Percentiles rank a stretch among this genome's conserved stretches.
These are phyloP conservation scores for Pseudogymnoascus pannorum DNA, from an alignment of 2,329 filamentous ascomycete genomes.

Conservation along the genomic window DNA sequence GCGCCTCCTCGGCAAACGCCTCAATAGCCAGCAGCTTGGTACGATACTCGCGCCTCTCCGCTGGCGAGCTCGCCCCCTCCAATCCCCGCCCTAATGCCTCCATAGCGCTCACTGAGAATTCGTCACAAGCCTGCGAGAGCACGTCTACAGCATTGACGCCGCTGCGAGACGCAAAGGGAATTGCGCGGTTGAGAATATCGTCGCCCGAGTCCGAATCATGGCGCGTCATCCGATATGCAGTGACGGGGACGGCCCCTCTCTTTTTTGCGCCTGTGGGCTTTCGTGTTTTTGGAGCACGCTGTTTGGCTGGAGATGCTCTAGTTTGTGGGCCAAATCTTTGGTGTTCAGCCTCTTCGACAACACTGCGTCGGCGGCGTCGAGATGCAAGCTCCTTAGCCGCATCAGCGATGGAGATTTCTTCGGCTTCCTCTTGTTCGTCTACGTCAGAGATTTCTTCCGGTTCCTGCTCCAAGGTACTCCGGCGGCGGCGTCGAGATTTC, in stretches of 20 bases:
- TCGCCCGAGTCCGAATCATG: conserved; percentile 36
- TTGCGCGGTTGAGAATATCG: conserved; percentile 43
- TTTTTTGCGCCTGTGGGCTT: conserved; percentile 21
- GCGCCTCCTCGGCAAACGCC: conserved; percentile 51
- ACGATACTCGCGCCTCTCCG: conserved; percentile 44
- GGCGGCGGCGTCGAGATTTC: not conserved
- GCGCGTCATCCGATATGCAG: conserved; percentile 53
- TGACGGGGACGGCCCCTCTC: conserved; percentile 42
- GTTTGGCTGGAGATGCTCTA: conserved; percentile 9
- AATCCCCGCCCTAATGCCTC: conserved; percentile 39
- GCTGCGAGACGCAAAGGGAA: conserved; percentile 45
- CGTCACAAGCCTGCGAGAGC: conserved; percentile 52
- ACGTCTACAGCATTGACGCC: conserved; percentile 58
- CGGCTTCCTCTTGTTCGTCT: conserved; percentile 23
- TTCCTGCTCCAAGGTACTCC: not conserved
- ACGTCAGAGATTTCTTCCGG: conserved; percentile 32
- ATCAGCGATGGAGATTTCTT: conserved; percentile 30
- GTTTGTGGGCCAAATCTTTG: not conserved
- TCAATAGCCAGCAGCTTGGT: conserved; percentile 51
- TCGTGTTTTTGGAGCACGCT: conserved; percentile 10
- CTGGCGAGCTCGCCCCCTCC: conserved; percentile 27
- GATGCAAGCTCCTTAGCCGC: conserved; percentile 15
- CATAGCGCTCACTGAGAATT: conserved; percentile 47
- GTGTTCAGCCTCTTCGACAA: not conserved
- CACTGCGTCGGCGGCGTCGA: not conserved